A percentile compares a stretch with the other conserved stretches of the same genome.
phyloP scores from a whole-genome alignment of 2,329 filamentous ascomycete genomes.

The Claviceps sp. region DNA sequence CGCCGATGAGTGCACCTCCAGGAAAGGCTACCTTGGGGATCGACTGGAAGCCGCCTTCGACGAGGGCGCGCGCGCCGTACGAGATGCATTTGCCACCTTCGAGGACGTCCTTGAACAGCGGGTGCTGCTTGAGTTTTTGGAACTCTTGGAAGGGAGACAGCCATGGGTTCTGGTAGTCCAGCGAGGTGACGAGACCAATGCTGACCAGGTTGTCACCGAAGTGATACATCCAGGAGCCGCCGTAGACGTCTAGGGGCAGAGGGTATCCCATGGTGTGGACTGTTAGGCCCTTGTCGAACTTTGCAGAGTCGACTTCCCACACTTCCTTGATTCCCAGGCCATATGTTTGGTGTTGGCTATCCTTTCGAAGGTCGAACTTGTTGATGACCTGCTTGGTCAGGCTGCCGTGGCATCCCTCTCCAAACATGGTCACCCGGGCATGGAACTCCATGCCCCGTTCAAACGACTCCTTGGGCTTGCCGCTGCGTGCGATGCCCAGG shows the following conservation, averaged over 20 bases:
- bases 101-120: conserved; percentile 73
- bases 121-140: conserved; percentile 96
- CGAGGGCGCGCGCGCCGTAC: conserved; percentile 80
- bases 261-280: conserved; percentile 90
- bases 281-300: conserved; percentile 77
- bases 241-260: conserved; percentile 76
- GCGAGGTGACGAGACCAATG: conserved; percentile 77
- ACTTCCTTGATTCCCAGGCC: conserved; percentile 91
- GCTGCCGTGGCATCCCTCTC: conserved; percentile 90
- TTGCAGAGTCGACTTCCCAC: conserved; percentile 89
- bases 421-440: conserved; percentile 79
- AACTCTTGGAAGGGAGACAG: conserved; percentile 91
- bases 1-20: conserved; percentile 86
- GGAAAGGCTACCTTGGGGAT: conserved; percentile 96
- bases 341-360: conserved; percentile 91
- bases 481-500: conserved; percentile 67
- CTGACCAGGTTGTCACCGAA: conserved; percentile 95
- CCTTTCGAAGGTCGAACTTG: conserved; percentile 78
- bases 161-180: conserved; percentile 97
- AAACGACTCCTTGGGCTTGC: conserved; percentile 78
- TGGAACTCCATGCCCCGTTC: conserved; percentile 98
- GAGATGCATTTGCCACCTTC: conserved; percentile 96
- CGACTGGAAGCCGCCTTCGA: conserved; percentile 93
- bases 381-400: conserved; percentile 89
- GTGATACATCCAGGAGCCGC: conserved; percentile 98